Base-by-base conservation (phyloP, 1,284 basidiomycete species). In the Bondarzewia mesenterica region DNA sequence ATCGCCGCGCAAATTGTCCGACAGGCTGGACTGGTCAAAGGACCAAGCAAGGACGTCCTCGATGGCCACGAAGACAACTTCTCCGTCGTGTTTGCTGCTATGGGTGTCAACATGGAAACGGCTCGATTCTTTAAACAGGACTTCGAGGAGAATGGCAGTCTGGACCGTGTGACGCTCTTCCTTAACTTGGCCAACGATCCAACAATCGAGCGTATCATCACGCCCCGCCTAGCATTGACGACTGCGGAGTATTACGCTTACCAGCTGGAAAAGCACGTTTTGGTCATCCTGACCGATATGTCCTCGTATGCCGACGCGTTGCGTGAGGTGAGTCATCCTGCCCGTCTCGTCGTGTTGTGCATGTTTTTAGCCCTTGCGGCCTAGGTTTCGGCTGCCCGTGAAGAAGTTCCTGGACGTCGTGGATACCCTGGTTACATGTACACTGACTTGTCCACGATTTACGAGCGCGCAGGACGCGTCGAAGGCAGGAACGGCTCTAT, bases 81-180 rank as follows among this genome's bases (percentile, higher is more conserved):
- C 78, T 95, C 92, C 47, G 95, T 99, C 62, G 96, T 99, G 47
- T 99, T 99, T 65, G 96, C 93, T 47, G 96, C 96, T 39, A 99
- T 99, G 96, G 96, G 96, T 82, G 96, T 96, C 60, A 99, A 99
- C 75, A 96, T 98, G 93, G 96, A 99, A 71, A 99, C 96, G 7
- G 96, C 96, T 26, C 85, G 96, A 48, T 99, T 98, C 80, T 99
- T 99, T 87, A 95, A 96, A 72, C 92, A 97, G 66, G 96, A 99
- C 74, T 99, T 99, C 67, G 94, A 99, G 70, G 95, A 97, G 66
- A 98, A 97, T 64, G 96, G 96, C 45, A 91, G 89, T 75, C 80
- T 99, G 57, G 94, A 98, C 71, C 89, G 96, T 62, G 93, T 97
- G 48, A 99, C 96, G 6, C 77, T 99, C 53, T 99, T 99, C 85